phyloP scores from a whole-genome alignment of 2,329 filamentous ascomycete genomes.

The Corinectria fuckeliana region DNA sequence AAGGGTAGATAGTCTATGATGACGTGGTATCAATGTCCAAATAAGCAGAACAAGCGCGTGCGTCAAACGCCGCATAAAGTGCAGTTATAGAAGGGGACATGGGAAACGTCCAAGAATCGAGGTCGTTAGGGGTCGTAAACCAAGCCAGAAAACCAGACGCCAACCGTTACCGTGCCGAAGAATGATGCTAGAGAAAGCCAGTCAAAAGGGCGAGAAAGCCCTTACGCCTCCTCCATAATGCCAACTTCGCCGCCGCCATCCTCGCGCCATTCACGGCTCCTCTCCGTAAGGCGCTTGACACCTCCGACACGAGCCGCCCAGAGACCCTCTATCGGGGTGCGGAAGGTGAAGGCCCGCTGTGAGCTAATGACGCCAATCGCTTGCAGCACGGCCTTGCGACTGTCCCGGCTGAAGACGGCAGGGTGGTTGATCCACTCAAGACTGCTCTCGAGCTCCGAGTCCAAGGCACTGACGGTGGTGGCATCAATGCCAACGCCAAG shows the following conservation, averaged over 20 bases:
- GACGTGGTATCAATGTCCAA: constrained; percentile 29
- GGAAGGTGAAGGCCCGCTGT: constrained; percentile 91
- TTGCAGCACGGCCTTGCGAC: constrained; percentile 92
- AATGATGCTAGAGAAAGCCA: constrained; percentile 21
- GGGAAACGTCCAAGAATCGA: constrained; percentile 29
- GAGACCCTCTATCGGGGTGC: constrained; percentile 84
- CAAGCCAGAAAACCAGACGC: constrained; percentile 30
- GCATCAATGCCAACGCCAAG: constrained; percentile 80
- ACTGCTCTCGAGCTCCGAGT: constrained; percentile 87
- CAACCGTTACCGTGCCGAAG: constrained; percentile 27
- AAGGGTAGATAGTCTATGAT: constrained; percentile 17
- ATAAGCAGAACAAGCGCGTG: constrained; percentile 27
- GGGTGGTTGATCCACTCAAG: constrained; percentile 98
- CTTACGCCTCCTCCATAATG: constrained; percentile 65
- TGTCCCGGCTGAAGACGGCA: constrained; percentile 91
- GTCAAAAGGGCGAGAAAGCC: constrained; percentile 13
- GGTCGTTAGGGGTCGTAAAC: constrained; percentile 38
- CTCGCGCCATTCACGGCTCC: constrained; percentile 91
- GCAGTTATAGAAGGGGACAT: constrained; percentile 25
- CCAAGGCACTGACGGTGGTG: constrained; percentile 81
- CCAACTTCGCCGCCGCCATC: constrained; percentile 76
- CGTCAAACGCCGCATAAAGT: constrained; percentile 21
- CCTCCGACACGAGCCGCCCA: constrained; percentile 87
- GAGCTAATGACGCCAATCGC: constrained; percentile 96
- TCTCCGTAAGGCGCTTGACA: constrained; percentile 80